Conservation (phyloP, 208 protist genomes). For the Acanthamoeba triangularis region DNA sequence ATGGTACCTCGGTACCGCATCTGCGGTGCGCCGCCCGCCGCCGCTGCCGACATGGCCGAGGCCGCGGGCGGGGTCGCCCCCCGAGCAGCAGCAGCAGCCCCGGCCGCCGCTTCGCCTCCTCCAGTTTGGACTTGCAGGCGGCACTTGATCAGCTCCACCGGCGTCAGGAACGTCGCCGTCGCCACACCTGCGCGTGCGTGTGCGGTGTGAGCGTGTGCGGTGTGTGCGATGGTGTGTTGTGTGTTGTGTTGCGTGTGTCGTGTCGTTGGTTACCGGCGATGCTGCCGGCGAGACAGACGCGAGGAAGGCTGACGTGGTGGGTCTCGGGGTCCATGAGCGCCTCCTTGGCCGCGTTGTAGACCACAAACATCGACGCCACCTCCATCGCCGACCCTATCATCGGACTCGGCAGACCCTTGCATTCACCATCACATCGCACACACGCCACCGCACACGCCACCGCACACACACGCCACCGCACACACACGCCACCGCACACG, state of each 20-base stretch:
- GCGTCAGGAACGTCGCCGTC: slow-evolving; percentile 34
- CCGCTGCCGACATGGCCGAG: not conserved
- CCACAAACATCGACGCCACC: slow-evolving; percentile 29
- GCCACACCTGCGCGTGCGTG: not conserved
- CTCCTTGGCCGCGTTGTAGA: slow-evolving; percentile 60
- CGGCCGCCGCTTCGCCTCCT: not conserved
- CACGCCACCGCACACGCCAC: no score
- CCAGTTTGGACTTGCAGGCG: slow-evolving; percentile 13
- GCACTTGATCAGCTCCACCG: slow-evolving; percentile 53
- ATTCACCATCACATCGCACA: no score
- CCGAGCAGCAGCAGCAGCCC: not conserved
- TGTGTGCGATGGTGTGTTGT: no score
- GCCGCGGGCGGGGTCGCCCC: not conserved
- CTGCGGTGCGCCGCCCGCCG: not conserved
- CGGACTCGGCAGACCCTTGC: slow-evolving; percentile 25
- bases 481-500: no score
- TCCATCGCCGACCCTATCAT: slow-evolving; percentile 16
- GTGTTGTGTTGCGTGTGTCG: no score
- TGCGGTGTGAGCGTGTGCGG: not conserved
- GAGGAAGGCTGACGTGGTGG: slow-evolving; percentile 17
- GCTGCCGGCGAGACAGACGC: slow-evolving; percentile 36
- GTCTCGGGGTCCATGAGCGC: slow-evolving; percentile 38
- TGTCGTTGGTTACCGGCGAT: not conserved
- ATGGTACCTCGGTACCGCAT: not conserved
- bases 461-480: no score